A percentile compares a stretch with the other conserved stretches of the same genome.
These are phyloP conservation scores for Suillus spraguei DNA, from an alignment of 768 basidiomycete genomes.

Conservation along the genomic window DNA sequence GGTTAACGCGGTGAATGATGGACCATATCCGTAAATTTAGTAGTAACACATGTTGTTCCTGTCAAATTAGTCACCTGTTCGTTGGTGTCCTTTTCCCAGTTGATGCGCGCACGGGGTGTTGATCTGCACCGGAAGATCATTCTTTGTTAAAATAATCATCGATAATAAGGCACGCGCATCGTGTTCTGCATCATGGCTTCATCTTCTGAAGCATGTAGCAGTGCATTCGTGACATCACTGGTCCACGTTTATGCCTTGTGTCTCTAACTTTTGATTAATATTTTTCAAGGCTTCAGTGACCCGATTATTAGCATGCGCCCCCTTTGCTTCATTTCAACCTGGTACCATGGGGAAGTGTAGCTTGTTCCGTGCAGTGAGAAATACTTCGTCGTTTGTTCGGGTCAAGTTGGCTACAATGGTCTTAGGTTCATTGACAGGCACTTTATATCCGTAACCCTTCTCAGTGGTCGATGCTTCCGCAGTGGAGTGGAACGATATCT, in stretches of 20 bases:
- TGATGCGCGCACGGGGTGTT: not conserved
- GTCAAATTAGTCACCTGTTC: constrained; percentile 8
- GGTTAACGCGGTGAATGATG: constrained; percentile 3
- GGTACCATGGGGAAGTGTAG: constrained; percentile 8
- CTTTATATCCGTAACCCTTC: constrained; percentile 2
- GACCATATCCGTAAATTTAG: not conserved
- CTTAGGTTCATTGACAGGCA: not conserved
- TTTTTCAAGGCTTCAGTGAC: constrained; percentile 12
- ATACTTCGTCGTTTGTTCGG: not conserved
- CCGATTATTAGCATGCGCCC: not conserved
- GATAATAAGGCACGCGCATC: constrained; percentile 26
- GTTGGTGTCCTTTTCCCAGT: not conserved
- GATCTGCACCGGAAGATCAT: constrained; percentile 8
- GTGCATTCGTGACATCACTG: constrained; percentile 15
- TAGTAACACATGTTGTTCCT: constrained; percentile 10
- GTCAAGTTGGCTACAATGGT: not conserved
- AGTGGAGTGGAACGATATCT: not conserved
- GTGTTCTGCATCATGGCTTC: constrained; percentile 29
- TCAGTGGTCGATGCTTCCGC: not conserved
- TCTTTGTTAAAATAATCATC: constrained; percentile 15
- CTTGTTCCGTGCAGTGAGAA: constrained; percentile 1
- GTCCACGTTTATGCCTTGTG: constrained; percentile 21
- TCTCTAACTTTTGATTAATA: constrained; percentile 11
- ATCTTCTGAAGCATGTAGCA: constrained; percentile 24
- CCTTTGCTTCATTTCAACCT: constrained; percentile 6